Conservation (phyloP, 139 green algal species). For the Chlorella vulgaris region DNA sequence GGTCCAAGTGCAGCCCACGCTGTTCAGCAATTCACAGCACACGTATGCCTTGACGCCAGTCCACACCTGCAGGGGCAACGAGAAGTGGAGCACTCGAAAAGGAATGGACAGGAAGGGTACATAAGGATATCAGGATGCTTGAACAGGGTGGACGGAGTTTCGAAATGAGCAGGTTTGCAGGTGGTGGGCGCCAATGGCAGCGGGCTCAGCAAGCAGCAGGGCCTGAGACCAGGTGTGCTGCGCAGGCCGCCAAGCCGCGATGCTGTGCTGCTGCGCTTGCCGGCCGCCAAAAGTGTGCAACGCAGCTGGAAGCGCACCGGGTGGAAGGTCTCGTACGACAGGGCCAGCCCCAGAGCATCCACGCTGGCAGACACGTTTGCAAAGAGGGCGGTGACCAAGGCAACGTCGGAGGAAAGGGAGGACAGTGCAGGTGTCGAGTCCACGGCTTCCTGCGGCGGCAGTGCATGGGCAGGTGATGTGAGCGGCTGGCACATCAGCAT, state of each 20-base stretch:
- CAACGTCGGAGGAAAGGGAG: background rate
- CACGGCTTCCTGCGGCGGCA: background rate
- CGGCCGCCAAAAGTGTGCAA: too few relatives aligned
- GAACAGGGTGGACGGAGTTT: too few relatives aligned
- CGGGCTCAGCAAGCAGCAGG: too few relatives aligned
- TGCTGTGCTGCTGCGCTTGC: too few relatives aligned
- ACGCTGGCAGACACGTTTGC: background rate
- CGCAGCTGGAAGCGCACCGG: too few relatives aligned
- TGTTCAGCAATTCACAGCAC: constrained; percentile 12
- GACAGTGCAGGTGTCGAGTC: background rate
- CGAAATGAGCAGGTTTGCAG: background rate
- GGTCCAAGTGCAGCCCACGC: constrained; percentile 2
- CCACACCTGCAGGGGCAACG: background rate
- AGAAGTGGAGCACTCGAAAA: too few relatives aligned
- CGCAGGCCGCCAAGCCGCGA: too few relatives aligned
- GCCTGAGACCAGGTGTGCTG: too few relatives aligned
- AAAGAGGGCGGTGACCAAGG: background rate
- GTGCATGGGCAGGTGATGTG: background rate
- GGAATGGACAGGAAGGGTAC: too few relatives aligned
- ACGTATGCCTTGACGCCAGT: background rate
- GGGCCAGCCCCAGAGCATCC: background rate
- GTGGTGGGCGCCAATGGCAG: background rate
- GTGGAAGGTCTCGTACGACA: constrained; percentile 17
- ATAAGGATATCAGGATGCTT: too few relatives aligned
- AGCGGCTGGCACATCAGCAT: too few relatives aligned